Evolutionary conservation across 1,139 yeast species (phyloP).

Genomic region (Torulaspora pretoriensis): DNA sequence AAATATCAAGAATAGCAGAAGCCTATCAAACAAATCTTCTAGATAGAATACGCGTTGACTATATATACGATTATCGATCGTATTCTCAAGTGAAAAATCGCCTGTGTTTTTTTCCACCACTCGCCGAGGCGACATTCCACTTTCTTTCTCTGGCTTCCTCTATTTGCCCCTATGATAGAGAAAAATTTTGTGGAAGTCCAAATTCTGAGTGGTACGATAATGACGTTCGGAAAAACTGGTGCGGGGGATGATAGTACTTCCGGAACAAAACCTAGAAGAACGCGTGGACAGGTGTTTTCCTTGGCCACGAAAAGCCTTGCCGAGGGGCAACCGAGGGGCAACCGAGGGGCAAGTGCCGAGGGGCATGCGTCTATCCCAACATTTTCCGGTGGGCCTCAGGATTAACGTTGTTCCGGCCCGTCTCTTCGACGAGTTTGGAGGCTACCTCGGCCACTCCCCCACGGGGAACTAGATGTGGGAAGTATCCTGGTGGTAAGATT

Average conservation of each 20-base stretch:
- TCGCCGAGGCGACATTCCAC: slow-evolving; percentile 7
- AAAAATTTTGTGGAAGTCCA: slow-evolving; percentile 28
- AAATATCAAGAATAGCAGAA: not conserved
- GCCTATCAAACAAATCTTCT: not conserved
- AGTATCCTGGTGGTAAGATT: not conserved
- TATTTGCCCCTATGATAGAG: slow-evolving; percentile 45
- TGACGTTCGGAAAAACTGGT: not conserved
- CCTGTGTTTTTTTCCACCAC: not conserved
- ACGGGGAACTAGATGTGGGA: not conserved
- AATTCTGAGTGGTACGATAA: not conserved
- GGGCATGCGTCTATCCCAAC: not conserved
- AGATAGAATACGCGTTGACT: not conserved
- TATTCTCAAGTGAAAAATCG: slow-evolving; percentile 3
- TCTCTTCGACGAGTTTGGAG: too few species aligned
- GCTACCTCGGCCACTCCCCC: not conserved
- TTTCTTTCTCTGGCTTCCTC: slow-evolving; percentile 1
- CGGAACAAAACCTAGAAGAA: not conserved
- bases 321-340: not conserved
- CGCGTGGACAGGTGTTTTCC: not conserved
- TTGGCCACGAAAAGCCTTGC: slow-evolving; percentile 38
- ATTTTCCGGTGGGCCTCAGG: not conserved
- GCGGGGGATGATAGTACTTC: not conserved
- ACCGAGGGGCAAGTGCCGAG: not conserved
- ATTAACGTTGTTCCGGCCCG: slow-evolving; percentile 1
- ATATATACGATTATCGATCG: not conserved